phyloP scores from a whole-genome alignment of 345 rosid genomes.

The Salix purpurea region DNA sequence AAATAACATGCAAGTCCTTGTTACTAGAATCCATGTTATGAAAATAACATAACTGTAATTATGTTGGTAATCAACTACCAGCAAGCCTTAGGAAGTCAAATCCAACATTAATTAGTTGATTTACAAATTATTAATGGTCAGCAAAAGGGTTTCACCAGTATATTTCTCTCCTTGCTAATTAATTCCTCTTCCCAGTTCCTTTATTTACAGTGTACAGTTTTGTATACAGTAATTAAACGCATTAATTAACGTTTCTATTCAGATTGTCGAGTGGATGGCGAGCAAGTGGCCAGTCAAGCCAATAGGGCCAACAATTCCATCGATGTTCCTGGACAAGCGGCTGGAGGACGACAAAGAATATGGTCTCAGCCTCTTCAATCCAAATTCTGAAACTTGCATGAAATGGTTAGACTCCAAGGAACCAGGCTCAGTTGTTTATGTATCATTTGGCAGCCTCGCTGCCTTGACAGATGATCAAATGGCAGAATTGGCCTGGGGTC shows the following conservation, averaged over 20 bases:
- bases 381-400: conserved; percentile 27
- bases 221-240: background rate
- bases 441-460: conserved; percentile 65
- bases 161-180: background rate
- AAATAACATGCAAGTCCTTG: background rate
- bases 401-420: conserved; percentile 53
- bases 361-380: conserved; percentile 32
- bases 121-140: background rate
- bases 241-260: background rate
- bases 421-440: conserved; percentile 43
- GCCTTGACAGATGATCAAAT: conserved; percentile 38
- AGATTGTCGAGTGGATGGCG: conserved; percentile 30
- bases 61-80: background rate
- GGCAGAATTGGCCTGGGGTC: conserved; percentile 46
- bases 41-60: no score
- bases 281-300: conserved; percentile 15
- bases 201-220: background rate
- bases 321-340: conserved; percentile 30
- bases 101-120: no score
- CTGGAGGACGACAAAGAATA: conserved; percentile 27
- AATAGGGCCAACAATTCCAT: conserved; percentile 33
- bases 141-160: background rate
- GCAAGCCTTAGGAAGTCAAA: background rate
- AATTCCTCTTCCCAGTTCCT: background rate
- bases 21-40: background rate